These are phyloP conservation scores for Mucor piriformis DNA, from an alignment of 371 early-diverging fungal genomes.

Conservation along the genomic window DNA sequence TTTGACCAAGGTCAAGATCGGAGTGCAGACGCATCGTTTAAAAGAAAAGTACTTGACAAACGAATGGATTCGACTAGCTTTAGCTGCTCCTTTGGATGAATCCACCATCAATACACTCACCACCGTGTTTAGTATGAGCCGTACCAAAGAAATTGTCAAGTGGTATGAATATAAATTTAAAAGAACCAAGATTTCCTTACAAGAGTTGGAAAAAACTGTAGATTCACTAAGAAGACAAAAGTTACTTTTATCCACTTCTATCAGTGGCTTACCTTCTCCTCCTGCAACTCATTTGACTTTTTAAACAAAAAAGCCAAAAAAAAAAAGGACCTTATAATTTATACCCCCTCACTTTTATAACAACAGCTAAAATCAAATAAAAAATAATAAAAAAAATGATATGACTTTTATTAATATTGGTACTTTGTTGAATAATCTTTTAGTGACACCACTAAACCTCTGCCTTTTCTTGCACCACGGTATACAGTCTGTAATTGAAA, in stretches of 20 bases:
- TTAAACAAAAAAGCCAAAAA: not conserved
- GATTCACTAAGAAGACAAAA: slow-evolving; percentile 37
- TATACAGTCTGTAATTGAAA: slow-evolving; percentile 69
- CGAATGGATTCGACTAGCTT: slow-evolving; percentile 54
- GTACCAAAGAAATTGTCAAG: slow-evolving; percentile 48
- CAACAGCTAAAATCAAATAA: not conserved
- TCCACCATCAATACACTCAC: slow-evolving; percentile 27
- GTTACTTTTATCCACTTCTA: slow-evolving; percentile 14
- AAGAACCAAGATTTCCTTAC: slow-evolving; percentile 27
- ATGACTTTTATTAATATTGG: slow-evolving; percentile 70
- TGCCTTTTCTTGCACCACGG: slow-evolving; percentile 92
- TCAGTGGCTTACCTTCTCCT: slow-evolving; percentile 10
- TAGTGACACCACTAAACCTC: slow-evolving; percentile 93
- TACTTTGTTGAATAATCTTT: slow-evolving; percentile 97
- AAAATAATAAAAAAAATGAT: not conserved
- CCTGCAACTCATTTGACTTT: slow-evolving; percentile 3
- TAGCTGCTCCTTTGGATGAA: slow-evolving; percentile 41
- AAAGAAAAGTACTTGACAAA: slow-evolving; percentile 45
- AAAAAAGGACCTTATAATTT: not conserved
- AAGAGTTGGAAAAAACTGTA: slow-evolving; percentile 43
- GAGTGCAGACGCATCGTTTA: slow-evolving; percentile 41
- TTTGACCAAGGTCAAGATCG: slow-evolving; percentile 41
- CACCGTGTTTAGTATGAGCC: slow-evolving; percentile 10
- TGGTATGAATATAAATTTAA: slow-evolving; percentile 53
- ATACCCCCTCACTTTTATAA: not conserved